phyloP scores from a whole-genome alignment of 2,329 filamentous ascomycete species.

The Tolypocladium album region DNA sequence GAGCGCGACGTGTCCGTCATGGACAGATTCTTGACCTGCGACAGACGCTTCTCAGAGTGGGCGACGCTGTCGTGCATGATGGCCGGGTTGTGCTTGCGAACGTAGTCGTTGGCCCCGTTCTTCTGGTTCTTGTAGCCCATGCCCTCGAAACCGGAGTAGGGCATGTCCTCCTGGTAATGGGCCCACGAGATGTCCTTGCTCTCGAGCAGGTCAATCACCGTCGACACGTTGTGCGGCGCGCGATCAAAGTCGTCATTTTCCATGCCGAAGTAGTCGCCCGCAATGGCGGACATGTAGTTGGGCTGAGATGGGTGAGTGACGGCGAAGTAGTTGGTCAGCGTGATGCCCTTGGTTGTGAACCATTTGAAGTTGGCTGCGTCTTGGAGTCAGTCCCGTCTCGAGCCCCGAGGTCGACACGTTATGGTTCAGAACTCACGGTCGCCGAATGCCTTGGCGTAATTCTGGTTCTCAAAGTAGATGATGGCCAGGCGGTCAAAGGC shows the following conservation, averaged over 20 bases:
- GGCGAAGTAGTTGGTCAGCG: slow-evolving; percentile 33
- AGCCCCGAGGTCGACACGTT: background rate
- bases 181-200: slow-evolving; percentile 55
- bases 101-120: slow-evolving; percentile 62
- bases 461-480: slow-evolving; percentile 71
- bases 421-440: slow-evolving; percentile 37
- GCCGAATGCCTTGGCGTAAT: slow-evolving; percentile 51
- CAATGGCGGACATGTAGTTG: slow-evolving; percentile 61
- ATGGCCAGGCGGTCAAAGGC: slow-evolving; percentile 62
- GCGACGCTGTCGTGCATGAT: slow-evolving; percentile 58
- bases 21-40: slow-evolving; percentile 61
- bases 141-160: slow-evolving; percentile 64
- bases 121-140: slow-evolving; percentile 50
- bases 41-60: slow-evolving; percentile 45
- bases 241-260: slow-evolving; percentile 54
- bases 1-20: slow-evolving; percentile 29
- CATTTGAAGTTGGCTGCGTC: slow-evolving; percentile 14
- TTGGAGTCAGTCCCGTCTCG: background rate
- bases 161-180: slow-evolving; percentile 69
- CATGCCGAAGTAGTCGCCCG: slow-evolving; percentile 66
- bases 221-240: slow-evolving; percentile 50
- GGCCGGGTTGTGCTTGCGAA: slow-evolving; percentile 68
- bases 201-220: slow-evolving; percentile 59
- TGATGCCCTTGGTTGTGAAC: slow-evolving; percentile 19
- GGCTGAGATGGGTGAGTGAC: slow-evolving; percentile 66